Evolutionary conservation across 1,284 basidiomycete species (phyloP), one percentile per base, ranked within the genome.

Genomic region (Ustilago xerochloae): DNA sequence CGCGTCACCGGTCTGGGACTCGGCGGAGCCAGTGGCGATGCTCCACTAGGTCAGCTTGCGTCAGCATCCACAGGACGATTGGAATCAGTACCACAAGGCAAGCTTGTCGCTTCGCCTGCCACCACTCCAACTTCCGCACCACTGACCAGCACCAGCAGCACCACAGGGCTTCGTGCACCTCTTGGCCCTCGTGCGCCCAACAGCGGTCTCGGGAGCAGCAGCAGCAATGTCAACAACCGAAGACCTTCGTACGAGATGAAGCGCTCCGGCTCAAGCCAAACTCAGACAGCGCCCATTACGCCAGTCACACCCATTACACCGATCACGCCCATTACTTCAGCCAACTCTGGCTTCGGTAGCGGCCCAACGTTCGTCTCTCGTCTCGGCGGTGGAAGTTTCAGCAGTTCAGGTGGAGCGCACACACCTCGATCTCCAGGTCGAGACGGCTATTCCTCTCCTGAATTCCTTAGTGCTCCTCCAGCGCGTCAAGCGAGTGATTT

Each of bases 281-380:
- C 36, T 4, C 54, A 43, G 7, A 36, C 48, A 12, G n/a, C 38
- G 9, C 26, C 41, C 5, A 29, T 47, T 5, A 35, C 64, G 4
- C 49, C 59, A 7, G 41, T 48, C 15, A 62, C 64, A n/a, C 60
- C 60, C 10, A 35, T 62, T n/a, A 67, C 65, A 1, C 65, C 65
- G 12, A 63, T 59, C 29, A 63, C 60, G 4, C 58, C 64, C 2
- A 57, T 46, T 26, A 43, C 60, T 13, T 51, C n/a, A n/a, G n/a
- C n/a, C n/a, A n/a, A n/a, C n/a, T n/a, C 39, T 2, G 52, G 39
- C 12, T 51, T 52, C 20, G 57, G 56, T 1, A 49, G 35, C 24
- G 66, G 66, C 0, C 51, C 66, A 5, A 69, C 66, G 4, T 69
- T 63, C 16, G 60, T 69, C 36, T 69, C 66, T 7, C 66, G 57